A percentile compares a stretch with the other conserved stretches of the same genome.
Conservation (phyloP, 345 rosid genomes). For the Brassica incana region DNA sequence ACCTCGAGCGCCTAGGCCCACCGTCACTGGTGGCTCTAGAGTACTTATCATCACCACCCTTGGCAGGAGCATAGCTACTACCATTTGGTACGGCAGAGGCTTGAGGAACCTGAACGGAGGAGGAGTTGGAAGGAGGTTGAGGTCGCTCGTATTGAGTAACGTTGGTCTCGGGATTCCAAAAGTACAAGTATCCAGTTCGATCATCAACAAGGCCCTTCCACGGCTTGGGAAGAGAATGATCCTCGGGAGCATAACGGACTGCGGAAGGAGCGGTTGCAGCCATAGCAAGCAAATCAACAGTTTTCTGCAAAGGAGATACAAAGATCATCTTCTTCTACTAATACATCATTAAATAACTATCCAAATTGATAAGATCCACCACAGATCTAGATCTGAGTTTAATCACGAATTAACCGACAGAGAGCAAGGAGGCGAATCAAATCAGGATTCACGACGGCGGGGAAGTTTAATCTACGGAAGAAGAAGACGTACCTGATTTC, state of each 20-base stretch:
- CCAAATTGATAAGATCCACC: background rate
- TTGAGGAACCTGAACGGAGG: slow-evolving; percentile 67
- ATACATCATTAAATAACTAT: background rate
- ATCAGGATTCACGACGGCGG: background rate
- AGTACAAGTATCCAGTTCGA: slow-evolving; percentile 83
- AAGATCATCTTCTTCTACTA: background rate
- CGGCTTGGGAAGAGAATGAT: slow-evolving; percentile 91
- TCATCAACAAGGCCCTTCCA: slow-evolving; percentile 98
- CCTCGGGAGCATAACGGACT: slow-evolving; percentile 80
- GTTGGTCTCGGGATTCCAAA: slow-evolving; percentile 96
- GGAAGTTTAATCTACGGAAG: background rate
- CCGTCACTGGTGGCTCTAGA: slow-evolving; percentile 42
- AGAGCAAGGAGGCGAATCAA: slow-evolving; percentile 1
- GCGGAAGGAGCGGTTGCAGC: slow-evolving; percentile 65
- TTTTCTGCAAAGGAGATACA: background rate
- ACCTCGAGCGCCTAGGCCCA: slow-evolving; percentile 42
- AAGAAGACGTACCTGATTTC: slow-evolving; percentile 18
- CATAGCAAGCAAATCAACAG: slow-evolving; percentile 34
- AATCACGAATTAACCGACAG: background rate
- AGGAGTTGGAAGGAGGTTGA: slow-evolving; percentile 48
- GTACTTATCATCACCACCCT: slow-evolving; percentile 57
- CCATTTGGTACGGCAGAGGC: slow-evolving; percentile 41
- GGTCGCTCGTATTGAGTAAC: slow-evolving; percentile 95
- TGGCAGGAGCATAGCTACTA: slow-evolving; percentile 45
- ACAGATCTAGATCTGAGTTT: background rate